Conservation (phyloP, 1,284 basidiomycete species). For the Heterobasidion occidentale region DNA sequence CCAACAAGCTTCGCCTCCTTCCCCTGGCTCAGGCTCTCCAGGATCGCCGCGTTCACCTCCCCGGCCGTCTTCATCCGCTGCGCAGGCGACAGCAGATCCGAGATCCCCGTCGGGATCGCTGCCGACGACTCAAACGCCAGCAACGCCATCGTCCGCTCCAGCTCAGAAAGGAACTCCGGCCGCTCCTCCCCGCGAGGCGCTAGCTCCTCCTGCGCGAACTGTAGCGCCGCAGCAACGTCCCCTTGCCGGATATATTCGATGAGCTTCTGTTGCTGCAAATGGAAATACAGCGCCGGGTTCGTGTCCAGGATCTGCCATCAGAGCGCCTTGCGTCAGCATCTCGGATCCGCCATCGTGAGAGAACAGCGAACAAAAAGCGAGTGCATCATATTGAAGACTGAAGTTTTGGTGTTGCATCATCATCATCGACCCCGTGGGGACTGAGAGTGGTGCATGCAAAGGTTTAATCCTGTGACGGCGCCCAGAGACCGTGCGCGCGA, state of each 20-base stretch:
- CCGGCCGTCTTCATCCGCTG: conserved; percentile 91
- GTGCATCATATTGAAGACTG: conserved; percentile 86
- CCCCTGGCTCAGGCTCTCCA: conserved; percentile 87
- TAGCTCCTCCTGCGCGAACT: conserved; percentile 89
- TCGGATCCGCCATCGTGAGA: conserved; percentile 4
- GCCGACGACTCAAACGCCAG: conserved; percentile 80
- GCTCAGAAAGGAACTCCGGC: conserved; percentile 85
- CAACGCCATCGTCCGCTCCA: conserved; percentile 94
- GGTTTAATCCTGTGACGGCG: conserved; percentile 62
- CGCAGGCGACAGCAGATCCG: conserved; percentile 74
- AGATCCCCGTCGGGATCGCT: conserved; percentile 57
- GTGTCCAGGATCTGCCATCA: conserved; percentile 83
- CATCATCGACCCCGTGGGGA: conserved; percentile 65
- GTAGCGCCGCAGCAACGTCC: conserved; percentile 71
- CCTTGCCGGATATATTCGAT: conserved; percentile 92
- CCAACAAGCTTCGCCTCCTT: conserved; percentile 87
- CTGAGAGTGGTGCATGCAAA: conserved; percentile 99
- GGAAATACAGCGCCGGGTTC: conserved; percentile 86
- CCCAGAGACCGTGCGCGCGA: conserved; percentile 3
- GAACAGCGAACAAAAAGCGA: conserved; percentile 16
- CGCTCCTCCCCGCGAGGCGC: conserved; percentile 94
- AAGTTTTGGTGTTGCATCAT: conserved; percentile 69
- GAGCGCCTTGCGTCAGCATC: conserved; percentile 11
- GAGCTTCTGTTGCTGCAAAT: conserved; percentile 88
- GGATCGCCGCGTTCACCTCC: conserved; percentile 91